Evolutionary conservation across 768 basidiomycete species (phyloP), one percentile per base, ranked within the genome.

Genomic region (Rhodotorula toruloides): DNA sequence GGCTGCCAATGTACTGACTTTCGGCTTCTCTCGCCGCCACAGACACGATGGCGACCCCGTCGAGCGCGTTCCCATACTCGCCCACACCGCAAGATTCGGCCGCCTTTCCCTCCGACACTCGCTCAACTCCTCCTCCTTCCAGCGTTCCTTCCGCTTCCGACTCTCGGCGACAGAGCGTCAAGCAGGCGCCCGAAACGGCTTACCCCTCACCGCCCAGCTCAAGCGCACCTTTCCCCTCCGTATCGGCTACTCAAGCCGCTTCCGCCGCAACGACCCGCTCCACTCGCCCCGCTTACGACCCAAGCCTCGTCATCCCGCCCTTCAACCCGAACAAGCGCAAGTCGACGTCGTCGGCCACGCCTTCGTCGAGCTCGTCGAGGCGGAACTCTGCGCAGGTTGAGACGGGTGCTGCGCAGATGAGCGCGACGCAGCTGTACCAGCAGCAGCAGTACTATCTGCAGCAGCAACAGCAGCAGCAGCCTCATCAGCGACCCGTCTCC

Each of bases 301-400:
- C 70, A 34, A 54, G 54, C 27, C 58, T 71, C 22, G 52, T 58
- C 31, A 71, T 71, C 55, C 70, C 70, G 19, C 70, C 70, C 25
- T 71, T 67, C 70, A 71, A 71, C 63, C 70, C 70, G 34, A 67
- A 71, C 66, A 61, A 62, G 32, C 65, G 65, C 1, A 52, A 63
- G 13, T 47, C 56, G 32, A 48, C 14, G 44, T 9, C 36, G 46
- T 16, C 39, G 40, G 25, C 56, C 25, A 54, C 47, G 36, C 25
- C 46, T 31, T 48, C 58, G 46, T 48, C 58, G 17, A 21, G 4
- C 17, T 11, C 63, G n/a, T 44, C 63, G 29, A 48, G 58, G 4
- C 40, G 54, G 32, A 53, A 37, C 55, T 60, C 63, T 34, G 21
- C 54, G 3, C 54, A 48, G 8, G 44, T 48, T 14, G 36, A 21